phyloP scores from a whole-genome alignment of 2,329 filamentous ascomycete species.

The Hirsutella thompsonii region DNA sequence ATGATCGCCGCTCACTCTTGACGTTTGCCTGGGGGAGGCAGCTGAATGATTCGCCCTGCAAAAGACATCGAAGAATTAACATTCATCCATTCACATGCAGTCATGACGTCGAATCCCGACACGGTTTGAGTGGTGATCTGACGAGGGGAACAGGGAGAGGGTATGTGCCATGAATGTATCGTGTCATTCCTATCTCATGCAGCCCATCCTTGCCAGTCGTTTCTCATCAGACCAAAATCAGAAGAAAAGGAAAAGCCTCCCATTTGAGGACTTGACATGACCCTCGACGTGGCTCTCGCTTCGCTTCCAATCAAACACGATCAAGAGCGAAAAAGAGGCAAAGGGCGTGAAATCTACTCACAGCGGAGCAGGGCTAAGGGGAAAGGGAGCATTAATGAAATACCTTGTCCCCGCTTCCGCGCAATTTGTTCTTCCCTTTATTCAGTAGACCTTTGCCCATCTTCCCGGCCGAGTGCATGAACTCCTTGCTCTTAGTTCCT shows the following conservation, averaged over 20 bases:
- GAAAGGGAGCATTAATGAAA: slow-evolving; percentile 48
- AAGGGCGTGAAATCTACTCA: slow-evolving; percentile 6
- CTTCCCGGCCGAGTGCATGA: slow-evolving; percentile 76
- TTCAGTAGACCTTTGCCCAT: slow-evolving; percentile 84
- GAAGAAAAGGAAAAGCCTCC: background rate
- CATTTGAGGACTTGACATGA: background rate
- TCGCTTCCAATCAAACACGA: slow-evolving; percentile 8
- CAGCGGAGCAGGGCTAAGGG: slow-evolving; percentile 7
- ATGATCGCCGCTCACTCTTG: slow-evolving; percentile 26
- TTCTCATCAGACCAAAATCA: slow-evolving; percentile 6
- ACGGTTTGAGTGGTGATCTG: slow-evolving; percentile 2
- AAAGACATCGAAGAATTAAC: slow-evolving; percentile 17
- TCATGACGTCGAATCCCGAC: slow-evolving; percentile 9
- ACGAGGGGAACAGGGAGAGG: background rate
- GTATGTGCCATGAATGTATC: slow-evolving; percentile 12
- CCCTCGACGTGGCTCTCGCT: background rate
- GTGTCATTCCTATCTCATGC: slow-evolving; percentile 30
- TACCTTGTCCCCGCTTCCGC: slow-evolving; percentile 71
- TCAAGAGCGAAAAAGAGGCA: slow-evolving; percentile 4
- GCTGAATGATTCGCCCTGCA: slow-evolving; percentile 23
- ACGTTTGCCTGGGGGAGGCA: slow-evolving; percentile 12
- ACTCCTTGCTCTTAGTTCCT: slow-evolving; percentile 75
- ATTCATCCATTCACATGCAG: slow-evolving; percentile 15
- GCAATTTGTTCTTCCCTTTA: slow-evolving; percentile 78
- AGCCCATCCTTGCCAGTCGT: slow-evolving; percentile 16